Conservation (phyloP, 768 basidiomycete species). For the Mycena leptocephala region DNA sequence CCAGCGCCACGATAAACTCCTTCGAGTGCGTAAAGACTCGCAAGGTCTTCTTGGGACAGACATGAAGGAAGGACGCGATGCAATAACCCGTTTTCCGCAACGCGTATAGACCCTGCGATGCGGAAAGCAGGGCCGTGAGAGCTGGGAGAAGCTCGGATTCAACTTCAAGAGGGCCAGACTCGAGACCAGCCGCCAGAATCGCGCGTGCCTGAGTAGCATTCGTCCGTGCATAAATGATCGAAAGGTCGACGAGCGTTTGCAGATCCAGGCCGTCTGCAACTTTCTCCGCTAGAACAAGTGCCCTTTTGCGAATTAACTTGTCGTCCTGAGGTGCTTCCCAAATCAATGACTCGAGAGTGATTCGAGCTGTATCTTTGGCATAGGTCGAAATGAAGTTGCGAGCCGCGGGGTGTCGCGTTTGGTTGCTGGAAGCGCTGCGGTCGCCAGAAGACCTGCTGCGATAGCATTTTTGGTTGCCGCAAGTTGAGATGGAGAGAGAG, state of each 20-base stretch:
- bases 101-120: conserved; percentile 70
- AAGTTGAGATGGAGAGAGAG: conserved; percentile 68
- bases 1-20: conserved; percentile 70
- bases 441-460: conserved; percentile 61
- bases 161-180: conserved; percentile 50
- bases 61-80: conserved; percentile 68
- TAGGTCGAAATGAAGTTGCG: conserved; percentile 72
- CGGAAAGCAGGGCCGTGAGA: conserved; percentile 66
- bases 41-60: conserved; percentile 63
- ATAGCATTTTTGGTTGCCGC: conserved; percentile 61
- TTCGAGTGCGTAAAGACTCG: conserved; percentile 69
- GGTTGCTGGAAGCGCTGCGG: conserved; percentile 63
- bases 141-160: conserved; percentile 69
- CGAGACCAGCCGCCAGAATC: conserved; percentile 60
- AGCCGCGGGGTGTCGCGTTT: conserved; percentile 65
- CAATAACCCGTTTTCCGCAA: conserved; percentile 77
- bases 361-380: conserved; percentile 69
- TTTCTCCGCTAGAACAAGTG: conserved; percentile 72
- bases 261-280: conserved; percentile 65
- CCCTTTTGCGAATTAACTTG: conserved; percentile 61
- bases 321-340: conserved; percentile 66
- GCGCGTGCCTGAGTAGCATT: conserved; percentile 61
- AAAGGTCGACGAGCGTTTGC: conserved; percentile 74
- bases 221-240: conserved; percentile 67
- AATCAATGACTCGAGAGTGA: conserved; percentile 69